phyloP scores from a whole-genome alignment of 495 filamentous ascomycete species.

The Annulohypoxylon bovei region DNA sequence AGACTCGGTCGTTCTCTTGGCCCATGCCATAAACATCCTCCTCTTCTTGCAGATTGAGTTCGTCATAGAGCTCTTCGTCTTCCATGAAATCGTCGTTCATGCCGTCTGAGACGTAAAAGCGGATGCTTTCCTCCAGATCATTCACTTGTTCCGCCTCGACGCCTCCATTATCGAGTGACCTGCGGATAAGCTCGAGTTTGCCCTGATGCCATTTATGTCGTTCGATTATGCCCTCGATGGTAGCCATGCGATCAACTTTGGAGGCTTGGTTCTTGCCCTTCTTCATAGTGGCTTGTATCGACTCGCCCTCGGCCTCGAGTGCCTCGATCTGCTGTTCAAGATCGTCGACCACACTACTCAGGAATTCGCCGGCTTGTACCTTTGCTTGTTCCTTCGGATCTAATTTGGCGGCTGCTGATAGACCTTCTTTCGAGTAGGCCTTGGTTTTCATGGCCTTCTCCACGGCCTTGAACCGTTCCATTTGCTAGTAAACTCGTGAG shows the following conservation, averaged over 20 bases:
- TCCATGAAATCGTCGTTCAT: slow-evolving; percentile 88
- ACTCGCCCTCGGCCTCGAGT: slow-evolving; percentile 89
- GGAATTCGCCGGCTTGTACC: slow-evolving; percentile 82
- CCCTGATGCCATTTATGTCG: slow-evolving; percentile 96
- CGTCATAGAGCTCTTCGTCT: slow-evolving; percentile 92
- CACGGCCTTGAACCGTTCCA: slow-evolving; percentile 99
- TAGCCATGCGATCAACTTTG: slow-evolving; percentile 86
- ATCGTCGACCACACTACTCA: slow-evolving; percentile 88
- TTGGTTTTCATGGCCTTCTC: slow-evolving; percentile 99
- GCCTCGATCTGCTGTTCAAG: slow-evolving; percentile 91
- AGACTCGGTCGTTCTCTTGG: slow-evolving; percentile 83
- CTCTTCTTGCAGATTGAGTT: slow-evolving; percentile 89
- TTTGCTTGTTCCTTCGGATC: slow-evolving; percentile 97
- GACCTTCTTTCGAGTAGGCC: slow-evolving; percentile 97
- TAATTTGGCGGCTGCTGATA: slow-evolving; percentile 87
- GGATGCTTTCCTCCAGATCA: slow-evolving; percentile 88
- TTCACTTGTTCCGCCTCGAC: slow-evolving; percentile 86
- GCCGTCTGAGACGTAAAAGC: slow-evolving; percentile 93
- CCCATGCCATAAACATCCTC: slow-evolving; percentile 84
- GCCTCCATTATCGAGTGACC: slow-evolving; percentile 90
- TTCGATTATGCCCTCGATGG: slow-evolving; percentile 84
- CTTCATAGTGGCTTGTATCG: slow-evolving; percentile 87
- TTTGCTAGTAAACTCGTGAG: slow-evolving; percentile 73
- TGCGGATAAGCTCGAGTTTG: slow-evolving; percentile 89
- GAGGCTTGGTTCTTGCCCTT: slow-evolving; percentile 86